Percentiles rank a stretch among this genome's conserved stretches.
These are phyloP conservation scores for Rhynchosporium agropyri DNA, from an alignment of 2,329 filamentous ascomycete species.

Conservation along the genomic window DNA sequence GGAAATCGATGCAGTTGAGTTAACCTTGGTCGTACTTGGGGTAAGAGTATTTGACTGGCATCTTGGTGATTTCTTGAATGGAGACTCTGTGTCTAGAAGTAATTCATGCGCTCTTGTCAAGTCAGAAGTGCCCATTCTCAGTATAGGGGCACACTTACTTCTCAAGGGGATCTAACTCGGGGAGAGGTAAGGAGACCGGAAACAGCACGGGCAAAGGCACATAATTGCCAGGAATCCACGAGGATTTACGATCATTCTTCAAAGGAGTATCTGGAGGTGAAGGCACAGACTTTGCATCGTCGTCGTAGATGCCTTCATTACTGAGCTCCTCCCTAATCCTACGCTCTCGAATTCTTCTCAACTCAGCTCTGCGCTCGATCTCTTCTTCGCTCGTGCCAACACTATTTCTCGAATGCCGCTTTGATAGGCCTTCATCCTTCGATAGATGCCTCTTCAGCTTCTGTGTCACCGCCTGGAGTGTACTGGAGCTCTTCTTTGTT, in stretches of 20 bases:
- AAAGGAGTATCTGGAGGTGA: slow-evolving; percentile 23
- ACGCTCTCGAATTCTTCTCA: slow-evolving; percentile 57
- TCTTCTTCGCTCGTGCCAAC: slow-evolving; percentile 55
- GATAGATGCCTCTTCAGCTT: slow-evolving; percentile 47
- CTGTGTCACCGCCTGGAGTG: slow-evolving; percentile 50
- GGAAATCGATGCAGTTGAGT: slow-evolving; percentile 24
- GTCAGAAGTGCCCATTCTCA: not conserved
- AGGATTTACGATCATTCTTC: slow-evolving; percentile 16
- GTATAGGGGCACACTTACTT: not conserved
- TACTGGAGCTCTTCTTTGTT: slow-evolving; percentile 45
- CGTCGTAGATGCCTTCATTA: slow-evolving; percentile 48
- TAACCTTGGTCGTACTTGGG: slow-evolving; percentile 22
- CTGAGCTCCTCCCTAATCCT: slow-evolving; percentile 61
- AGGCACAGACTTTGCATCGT: slow-evolving; percentile 41
- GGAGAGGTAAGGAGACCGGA: slow-evolving; percentile 18
- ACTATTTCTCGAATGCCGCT: slow-evolving; percentile 47
- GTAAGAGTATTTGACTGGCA: slow-evolving; percentile 17
- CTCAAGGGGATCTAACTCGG: slow-evolving; percentile 14
- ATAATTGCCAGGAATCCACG: slow-evolving; percentile 26
- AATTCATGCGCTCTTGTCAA: slow-evolving; percentile 4
- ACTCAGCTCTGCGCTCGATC: slow-evolving; percentile 56
- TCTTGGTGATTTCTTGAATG: slow-evolving; percentile 4
- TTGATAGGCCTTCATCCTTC: slow-evolving; percentile 46
- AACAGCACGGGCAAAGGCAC: slow-evolving; percentile 23
- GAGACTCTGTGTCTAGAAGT: slow-evolving; percentile 10